Base-by-base conservation (phyloP, 371 early-diverging fungal species). In the Lichtheimia ornata region DNA sequence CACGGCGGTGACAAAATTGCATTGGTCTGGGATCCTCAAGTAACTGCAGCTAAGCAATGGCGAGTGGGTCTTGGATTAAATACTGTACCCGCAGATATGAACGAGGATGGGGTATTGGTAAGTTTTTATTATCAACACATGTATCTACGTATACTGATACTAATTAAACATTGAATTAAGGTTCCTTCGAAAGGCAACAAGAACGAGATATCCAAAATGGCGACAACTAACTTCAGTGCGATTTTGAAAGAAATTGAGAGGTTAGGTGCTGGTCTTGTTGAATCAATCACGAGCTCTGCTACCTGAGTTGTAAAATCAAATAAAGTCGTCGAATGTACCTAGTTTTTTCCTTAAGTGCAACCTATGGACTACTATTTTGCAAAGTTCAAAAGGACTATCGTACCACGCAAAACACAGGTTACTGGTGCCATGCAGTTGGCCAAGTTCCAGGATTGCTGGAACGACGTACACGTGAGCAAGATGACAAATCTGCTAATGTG, bases 1-100 rank as follows among this genome's bases (percentile, higher is more conserved):
- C 91, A 89, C 55, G 95, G 95, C 35, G 93, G 95, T 42, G 86
- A 87, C 55, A 74, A 74, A 30, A 77, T 94, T 51, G 91, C 84
- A 5, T 76, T 93, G 15, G 85, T 91, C 1, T 91, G 88, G 88
- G 86, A 90, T 61, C 88, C 86, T 1, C 30, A 61, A 7, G 58
- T 67, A 0, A 66, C 84, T 17, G 77, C 73, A 7, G 81, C 88
- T 5, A 71, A 76, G 27, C 81, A 78, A 24, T 92, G 89, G 88
- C 91, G 87, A 67, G 86, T 87, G 22, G 82, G 81, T 58, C 53
- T 81, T 30, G 84, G 80, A 5, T 91, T 73, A 62, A 88, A 88
- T 64, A 84, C 70, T 59, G 73, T 74, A 22, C 86, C 88, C 13
- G 83, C 81, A 0, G 84, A 82, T 64, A 78, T 82, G 64, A 77